These are phyloP conservation scores for Pyrenophora tritici-repentis DNA, from an alignment of 2,329 filamentous ascomycete genomes.

Conservation along the genomic window DNA sequence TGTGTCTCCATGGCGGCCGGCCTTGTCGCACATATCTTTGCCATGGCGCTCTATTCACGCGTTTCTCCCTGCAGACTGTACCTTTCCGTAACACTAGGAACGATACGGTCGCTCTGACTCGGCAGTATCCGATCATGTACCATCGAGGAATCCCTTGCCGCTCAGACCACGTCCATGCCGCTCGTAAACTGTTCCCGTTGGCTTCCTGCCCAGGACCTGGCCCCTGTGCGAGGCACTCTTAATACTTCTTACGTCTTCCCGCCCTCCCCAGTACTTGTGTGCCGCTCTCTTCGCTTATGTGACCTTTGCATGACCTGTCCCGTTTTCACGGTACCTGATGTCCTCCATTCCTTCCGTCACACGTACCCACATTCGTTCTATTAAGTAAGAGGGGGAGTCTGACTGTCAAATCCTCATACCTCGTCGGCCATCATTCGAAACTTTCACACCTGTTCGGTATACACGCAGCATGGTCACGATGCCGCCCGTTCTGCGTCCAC, in stretches of 20 bases:
- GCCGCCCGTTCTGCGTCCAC: conserved; percentile 35
- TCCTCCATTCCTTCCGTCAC: conserved; percentile 25
- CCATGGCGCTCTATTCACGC: conserved; percentile 33
- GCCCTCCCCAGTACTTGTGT: conserved; percentile 24
- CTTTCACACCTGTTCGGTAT: conserved; percentile 12
- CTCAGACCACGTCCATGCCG: conserved; percentile 16
- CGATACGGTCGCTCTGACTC: conserved; percentile 30
- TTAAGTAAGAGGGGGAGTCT: conserved; percentile 33
- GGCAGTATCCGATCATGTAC: conserved; percentile 32
- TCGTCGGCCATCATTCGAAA: conserved; percentile 13
- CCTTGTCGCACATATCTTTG: conserved; percentile 35
- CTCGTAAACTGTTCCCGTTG: conserved; percentile 36
- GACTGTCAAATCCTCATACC: conserved; percentile 21
- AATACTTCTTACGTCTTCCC: conserved; percentile 28
- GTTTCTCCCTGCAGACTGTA: conserved; percentile 26
- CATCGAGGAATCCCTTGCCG: conserved; percentile 41
- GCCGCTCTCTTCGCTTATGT: conserved; percentile 36
- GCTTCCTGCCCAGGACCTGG: conserved; percentile 20
- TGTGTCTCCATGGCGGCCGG: conserved; percentile 35
- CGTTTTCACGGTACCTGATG: conserved; percentile 27
- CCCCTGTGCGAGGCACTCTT: conserved; percentile 28
- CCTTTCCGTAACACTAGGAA: conserved; percentile 36
- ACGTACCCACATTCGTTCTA: conserved; percentile 31
- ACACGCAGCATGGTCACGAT: conserved; percentile 36
- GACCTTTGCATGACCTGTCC: conserved; percentile 32